Percentiles rank a stretch among this genome's conserved stretches.
These are phyloP conservation scores for Aspergillaceae sp. DNA, from an alignment of 2,329 filamentous ascomycete species.

Conservation along the genomic window DNA sequence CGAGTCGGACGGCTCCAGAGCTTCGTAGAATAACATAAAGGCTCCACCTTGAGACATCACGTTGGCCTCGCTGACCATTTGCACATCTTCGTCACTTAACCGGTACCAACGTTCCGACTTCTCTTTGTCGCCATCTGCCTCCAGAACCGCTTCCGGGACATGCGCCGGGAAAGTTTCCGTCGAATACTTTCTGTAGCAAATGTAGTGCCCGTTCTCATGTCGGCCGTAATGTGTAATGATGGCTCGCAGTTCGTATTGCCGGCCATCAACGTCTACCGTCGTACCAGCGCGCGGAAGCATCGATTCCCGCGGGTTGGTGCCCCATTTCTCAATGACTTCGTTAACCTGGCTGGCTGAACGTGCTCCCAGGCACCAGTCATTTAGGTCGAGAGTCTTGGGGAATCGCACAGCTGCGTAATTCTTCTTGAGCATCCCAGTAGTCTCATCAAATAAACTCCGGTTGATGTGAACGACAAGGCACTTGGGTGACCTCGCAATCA, in stretches of 20 bases:
- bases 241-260: slow-evolving; percentile 66
- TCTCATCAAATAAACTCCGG: slow-evolving; percentile 80
- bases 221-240: slow-evolving; percentile 82
- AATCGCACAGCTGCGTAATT: slow-evolving; percentile 75
- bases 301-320: slow-evolving; percentile 57
- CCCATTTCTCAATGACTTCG: slow-evolving; percentile 56
- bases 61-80: slow-evolving; percentile 60
- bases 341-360: slow-evolving; percentile 20
- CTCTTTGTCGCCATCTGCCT: slow-evolving; percentile 26
- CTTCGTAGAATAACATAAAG: slow-evolving; percentile 97
- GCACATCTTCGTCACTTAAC: slow-evolving; percentile 81
- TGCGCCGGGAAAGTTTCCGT: slow-evolving; percentile 25
- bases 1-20: slow-evolving; percentile 39
- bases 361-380: slow-evolving; percentile 75
- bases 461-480: slow-evolving; percentile 83
- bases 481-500: slow-evolving; percentile 71
- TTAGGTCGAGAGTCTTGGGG: slow-evolving; percentile 64
- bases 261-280: slow-evolving; percentile 40
- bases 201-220: slow-evolving; percentile 93
- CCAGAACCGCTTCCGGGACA: slow-evolving; percentile 23
- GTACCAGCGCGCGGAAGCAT: slow-evolving; percentile 61
- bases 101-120: slow-evolving; percentile 67
- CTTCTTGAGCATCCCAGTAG: slow-evolving; percentile 69
- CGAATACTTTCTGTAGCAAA: slow-evolving; percentile 73
- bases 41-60: slow-evolving; percentile 71